Conservation (phyloP, 129 eudicot genomes). For the Artemisia argyi region DNA sequence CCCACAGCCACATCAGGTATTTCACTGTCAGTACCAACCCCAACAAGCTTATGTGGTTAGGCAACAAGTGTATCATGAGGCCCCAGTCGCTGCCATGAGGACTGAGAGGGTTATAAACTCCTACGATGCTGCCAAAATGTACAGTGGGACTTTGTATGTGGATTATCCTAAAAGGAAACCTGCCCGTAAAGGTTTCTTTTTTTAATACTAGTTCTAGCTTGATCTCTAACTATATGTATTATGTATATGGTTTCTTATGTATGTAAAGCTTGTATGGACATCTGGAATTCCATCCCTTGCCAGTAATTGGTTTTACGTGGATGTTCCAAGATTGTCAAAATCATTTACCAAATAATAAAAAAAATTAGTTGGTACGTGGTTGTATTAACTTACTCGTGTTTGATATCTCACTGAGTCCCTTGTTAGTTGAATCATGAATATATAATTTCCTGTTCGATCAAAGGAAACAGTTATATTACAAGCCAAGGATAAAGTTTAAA, state of each 20-base stretch:
- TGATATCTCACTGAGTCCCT: neutral
- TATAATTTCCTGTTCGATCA: neutral
- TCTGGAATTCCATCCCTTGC: conserved; percentile 4
- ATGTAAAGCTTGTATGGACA: neutral
- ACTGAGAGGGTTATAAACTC: conserved; percentile 27
- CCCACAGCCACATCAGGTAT: conserved; percentile 8
- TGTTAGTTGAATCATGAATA: neutral
- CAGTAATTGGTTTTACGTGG: conserved; percentile 22
- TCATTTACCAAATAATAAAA: neutral
- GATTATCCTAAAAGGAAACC: conserved; percentile 39
- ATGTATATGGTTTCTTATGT: neutral
- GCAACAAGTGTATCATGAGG: conserved; percentile 23
- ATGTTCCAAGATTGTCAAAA: conserved; percentile 17
- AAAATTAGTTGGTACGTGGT: neutral
- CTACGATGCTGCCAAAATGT: conserved; percentile 37
- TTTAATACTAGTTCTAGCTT: neutral
- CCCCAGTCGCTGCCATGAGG: neutral
- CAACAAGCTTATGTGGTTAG: conserved; percentile 36
- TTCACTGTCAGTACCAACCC: conserved; percentile 28
- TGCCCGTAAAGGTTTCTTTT: conserved; percentile 31
- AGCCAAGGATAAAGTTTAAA: neutral
- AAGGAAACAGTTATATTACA: neutral
- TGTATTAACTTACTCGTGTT: conserved; percentile 9
- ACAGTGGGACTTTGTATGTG: conserved; percentile 29
- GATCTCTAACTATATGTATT: too few species aligned